These are phyloP conservation scores for Paramecium tetraurelia DNA, from an alignment of 73 alveolate genomes.

Conservation along the genomic window DNA sequence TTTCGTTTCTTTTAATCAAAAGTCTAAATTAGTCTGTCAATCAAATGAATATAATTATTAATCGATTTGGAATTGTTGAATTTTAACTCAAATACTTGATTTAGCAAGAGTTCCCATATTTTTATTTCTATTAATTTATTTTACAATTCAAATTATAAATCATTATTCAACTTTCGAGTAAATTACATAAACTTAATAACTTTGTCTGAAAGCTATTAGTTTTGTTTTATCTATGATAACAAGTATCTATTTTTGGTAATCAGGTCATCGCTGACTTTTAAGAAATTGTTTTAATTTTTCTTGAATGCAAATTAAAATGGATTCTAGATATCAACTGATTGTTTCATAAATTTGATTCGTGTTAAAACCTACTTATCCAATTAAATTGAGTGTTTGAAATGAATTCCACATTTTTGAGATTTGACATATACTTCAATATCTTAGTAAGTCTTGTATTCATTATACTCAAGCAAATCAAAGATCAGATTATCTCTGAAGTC, in stretches of 20 bases:
- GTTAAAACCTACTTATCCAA: neutral
- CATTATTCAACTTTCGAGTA: neutral
- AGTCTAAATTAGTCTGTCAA: neutral
- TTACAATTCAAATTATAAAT: neutral
- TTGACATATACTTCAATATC: neutral
- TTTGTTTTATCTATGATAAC: neutral
- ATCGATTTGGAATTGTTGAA: neutral
- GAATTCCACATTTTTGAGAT: neutral
- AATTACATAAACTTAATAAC: neutral
- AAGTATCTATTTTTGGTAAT: neutral
- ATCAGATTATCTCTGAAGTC: neutral
- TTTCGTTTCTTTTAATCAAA: neutral
- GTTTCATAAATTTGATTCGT: neutral
- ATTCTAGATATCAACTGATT: neutral
- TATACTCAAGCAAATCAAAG: neutral
- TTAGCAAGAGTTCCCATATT: neutral
- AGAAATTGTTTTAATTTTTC: neutral
- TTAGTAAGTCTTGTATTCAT: neutral
- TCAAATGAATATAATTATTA: neutral
- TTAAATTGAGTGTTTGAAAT: neutral
- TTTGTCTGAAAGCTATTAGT: neutral
- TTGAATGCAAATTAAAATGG: neutral
- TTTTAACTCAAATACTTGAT: neutral
- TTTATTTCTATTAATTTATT: neutral
- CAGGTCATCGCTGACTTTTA: neutral